Conservation (phyloP, 1,284 basidiomycete species). For the Lentinula novae-zelandiae region DNA sequence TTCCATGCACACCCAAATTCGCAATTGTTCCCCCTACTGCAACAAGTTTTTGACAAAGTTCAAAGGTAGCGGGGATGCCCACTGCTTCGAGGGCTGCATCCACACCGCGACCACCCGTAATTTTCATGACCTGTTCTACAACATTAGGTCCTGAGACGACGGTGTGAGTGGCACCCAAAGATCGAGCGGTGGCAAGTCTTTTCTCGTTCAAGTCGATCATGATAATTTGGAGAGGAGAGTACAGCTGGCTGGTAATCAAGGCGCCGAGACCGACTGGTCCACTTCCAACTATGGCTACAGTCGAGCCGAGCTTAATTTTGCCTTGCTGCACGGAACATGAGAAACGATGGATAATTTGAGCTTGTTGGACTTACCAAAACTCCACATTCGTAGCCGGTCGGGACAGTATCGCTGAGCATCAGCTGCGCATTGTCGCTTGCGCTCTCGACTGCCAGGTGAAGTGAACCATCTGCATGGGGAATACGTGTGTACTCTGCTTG, state of each 20-base stretch:
- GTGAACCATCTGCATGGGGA: constrained; percentile 22
- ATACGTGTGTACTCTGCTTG: constrained; percentile 26
- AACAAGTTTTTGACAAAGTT: constrained; percentile 24
- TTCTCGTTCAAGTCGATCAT: constrained; percentile 22
- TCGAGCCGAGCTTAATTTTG: constrained; percentile 20
- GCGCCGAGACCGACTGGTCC: constrained; percentile 24
- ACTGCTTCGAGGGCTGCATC: constrained; percentile 26
- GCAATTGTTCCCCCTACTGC: constrained; percentile 24
- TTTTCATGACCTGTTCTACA: constrained; percentile 4
- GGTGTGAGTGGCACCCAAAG: constrained; percentile 23
- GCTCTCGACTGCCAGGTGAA: constrained; percentile 17
- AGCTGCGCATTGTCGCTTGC: constrained; percentile 21
- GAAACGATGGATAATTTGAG: background rate
- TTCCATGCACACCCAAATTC: constrained; percentile 26
- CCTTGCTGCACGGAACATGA: constrained; percentile 16
- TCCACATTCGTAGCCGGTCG: constrained; percentile 24
- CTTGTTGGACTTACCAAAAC: constrained; percentile 13
- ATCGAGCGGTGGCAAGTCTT: constrained; percentile 19
- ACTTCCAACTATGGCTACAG: constrained; percentile 22
- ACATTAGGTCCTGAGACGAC: constrained; percentile 18
- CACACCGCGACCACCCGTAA: constrained; percentile 16
- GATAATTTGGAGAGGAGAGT: constrained; percentile 23
- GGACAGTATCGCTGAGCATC: constrained; percentile 21
- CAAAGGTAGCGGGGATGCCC: constrained; percentile 22
- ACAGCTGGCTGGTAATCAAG: constrained; percentile 24